Evolutionary conservation across 352 stramenopile genomes (phyloP).

Genomic region (Phytophthora hybrid): DNA sequence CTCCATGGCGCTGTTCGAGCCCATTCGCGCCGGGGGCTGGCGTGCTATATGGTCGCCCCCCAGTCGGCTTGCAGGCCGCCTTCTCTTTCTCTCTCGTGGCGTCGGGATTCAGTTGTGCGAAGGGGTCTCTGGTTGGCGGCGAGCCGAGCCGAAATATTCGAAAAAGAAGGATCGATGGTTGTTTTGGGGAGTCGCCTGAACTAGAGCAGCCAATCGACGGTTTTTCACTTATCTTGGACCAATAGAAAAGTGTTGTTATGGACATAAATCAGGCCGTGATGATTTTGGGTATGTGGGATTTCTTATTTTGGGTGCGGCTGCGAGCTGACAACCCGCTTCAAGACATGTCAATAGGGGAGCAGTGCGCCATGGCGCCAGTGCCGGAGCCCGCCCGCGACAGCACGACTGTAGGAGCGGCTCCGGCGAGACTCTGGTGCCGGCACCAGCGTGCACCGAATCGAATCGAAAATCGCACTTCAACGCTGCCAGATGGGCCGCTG

Average conservation of each 20-base stretch:
- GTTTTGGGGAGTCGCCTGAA: neutral
- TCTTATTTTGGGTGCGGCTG: neutral
- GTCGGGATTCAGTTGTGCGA: constrained; percentile 39
- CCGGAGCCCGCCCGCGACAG: constrained; percentile 23
- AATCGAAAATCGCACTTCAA: too few species aligned
- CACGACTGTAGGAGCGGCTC: constrained; percentile 32
- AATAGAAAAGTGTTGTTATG: constrained; percentile 11
- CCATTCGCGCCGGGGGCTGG: constrained; percentile 32
- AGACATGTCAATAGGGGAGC: constrained; percentile 2
- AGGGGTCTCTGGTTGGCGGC: constrained; percentile 21
- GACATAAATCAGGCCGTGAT: constrained; percentile 15
- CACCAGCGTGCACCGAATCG: too few species aligned
- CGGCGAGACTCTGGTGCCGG: constrained; percentile 10
- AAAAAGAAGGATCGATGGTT: constrained; percentile 31
- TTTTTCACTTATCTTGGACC: constrained; percentile 23
- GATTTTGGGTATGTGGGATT: too few species aligned
- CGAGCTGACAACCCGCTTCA: constrained; percentile 26
- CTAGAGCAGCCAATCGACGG: constrained; percentile 24
- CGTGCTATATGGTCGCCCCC: too few species aligned
- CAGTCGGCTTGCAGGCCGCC: too few species aligned
- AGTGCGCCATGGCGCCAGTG: constrained; percentile 28
- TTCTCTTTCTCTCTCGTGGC: too few species aligned
- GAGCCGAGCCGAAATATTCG: constrained; percentile 31
- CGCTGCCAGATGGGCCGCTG: too few species aligned
- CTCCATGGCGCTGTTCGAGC: constrained; percentile 57